Evolutionary conservation across 345 rosid species (phyloP).

Genomic region (Salix brachista): DNA sequence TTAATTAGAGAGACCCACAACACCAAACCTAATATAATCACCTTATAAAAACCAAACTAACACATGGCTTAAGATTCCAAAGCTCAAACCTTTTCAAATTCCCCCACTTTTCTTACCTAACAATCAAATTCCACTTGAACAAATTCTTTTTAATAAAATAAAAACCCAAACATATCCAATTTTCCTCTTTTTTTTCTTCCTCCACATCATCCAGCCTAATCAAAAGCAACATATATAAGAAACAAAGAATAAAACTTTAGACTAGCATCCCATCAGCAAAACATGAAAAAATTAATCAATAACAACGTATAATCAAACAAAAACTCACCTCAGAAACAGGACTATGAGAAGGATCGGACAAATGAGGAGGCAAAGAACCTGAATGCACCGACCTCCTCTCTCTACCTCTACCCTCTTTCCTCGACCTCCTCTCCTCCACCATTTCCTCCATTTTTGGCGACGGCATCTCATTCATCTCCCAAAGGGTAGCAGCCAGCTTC

Average conservation of each 20-base stretch:
- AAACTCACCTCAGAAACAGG: conserved; percentile 85
- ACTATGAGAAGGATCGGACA: conserved; percentile 96
- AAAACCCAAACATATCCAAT: not conserved
- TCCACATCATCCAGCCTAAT: not conserved
- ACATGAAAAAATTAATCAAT: not conserved
- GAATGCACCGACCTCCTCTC: conserved; percentile 61
- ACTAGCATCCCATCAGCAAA: not conserved
- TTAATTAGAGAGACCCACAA: not conserved
- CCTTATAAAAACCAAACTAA: not conserved
- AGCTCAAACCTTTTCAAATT: not conserved
- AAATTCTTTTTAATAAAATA: not conserved
- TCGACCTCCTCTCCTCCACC: conserved; percentile 38
- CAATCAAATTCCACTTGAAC: not conserved
- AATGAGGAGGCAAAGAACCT: conserved; percentile 81
- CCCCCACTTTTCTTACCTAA: not conserved
- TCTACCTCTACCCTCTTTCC: conserved; percentile 44
- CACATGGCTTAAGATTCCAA: conserved; percentile 1
- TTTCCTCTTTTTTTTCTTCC: not conserved
- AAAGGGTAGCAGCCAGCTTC: conserved; percentile 91
- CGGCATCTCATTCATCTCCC: conserved; percentile 99
- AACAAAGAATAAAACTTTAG: not conserved
- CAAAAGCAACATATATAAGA: not conserved
- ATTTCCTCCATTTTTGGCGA: conserved; percentile 50
- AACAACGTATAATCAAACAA: not conserved
- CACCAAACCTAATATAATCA: not conserved